Base-by-base conservation (phyloP, 495 filamentous ascomycete species). In the Wilcoxina mikolae region DNA sequence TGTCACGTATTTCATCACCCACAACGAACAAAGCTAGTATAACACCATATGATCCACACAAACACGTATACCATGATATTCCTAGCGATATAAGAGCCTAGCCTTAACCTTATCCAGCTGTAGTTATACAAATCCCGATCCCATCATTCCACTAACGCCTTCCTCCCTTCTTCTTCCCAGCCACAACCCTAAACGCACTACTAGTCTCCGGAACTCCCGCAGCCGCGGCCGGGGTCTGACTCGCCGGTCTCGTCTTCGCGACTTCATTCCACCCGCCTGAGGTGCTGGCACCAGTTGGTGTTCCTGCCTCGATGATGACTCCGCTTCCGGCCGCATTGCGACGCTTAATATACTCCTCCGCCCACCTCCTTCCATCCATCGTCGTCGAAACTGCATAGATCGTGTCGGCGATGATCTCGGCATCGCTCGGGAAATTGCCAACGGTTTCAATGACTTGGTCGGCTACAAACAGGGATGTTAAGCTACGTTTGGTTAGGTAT, bases 191-290 rank as follows among this genome's bases (percentile, higher is more conserved):
- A 71, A 95, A 96, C 4, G 78, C 78, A 9, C 79, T 71, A 64
- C 71, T 75, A 56, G 73, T 68, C 56, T 72, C 68, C 31, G 67
- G 61, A n/a, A 77, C 74, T 27, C 76, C 71, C 56, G 68, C 70
- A 47, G 67, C 68, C 56, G 68, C 60, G n/a, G 41, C 22, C 12
- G 31, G 18, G 25, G 56, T 25, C 15, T 68, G 67, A 59, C 73
- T 75, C 10, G 70, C 64, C 24, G 74, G 74, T 4, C 79, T 78
- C 76, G 95, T 94, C 79, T 95, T 95, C 7, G 91, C 91, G 59
- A 98, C 91, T 71, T 96, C 93, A 63, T 78, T 94, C 91, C 91
- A 96, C 24, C 91, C 91, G 53, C 86, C 83, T 18, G 69, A 70
- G 51, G 66, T 72, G 3, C 46, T 15, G 12, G 46, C 46, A 5